A percentile compares a stretch with the other conserved stretches of the same genome.
Conservation (phyloP, 2,329 filamentous ascomycete species). For the Periconia sp. region DNA sequence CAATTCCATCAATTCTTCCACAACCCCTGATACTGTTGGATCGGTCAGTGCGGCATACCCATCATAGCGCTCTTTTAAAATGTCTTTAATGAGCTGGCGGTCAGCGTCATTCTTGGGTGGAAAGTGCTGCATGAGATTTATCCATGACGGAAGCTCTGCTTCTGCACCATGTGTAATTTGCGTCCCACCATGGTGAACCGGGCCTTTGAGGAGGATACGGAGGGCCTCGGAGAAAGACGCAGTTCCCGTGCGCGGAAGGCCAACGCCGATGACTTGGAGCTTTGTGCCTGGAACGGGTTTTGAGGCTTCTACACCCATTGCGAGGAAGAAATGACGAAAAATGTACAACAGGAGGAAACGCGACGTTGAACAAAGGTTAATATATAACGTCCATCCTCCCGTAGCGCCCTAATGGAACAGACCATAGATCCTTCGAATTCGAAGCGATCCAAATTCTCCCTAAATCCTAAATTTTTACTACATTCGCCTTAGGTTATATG, state of each 20-base stretch:
- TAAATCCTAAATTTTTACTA: no score
- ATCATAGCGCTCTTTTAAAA: slow-evolving; percentile 30
- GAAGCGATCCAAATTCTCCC: no score
- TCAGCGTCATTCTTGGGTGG: slow-evolving; percentile 11
- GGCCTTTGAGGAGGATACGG: slow-evolving; percentile 55
- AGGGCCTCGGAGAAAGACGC: slow-evolving; percentile 58
- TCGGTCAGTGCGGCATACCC: slow-evolving; percentile 58
- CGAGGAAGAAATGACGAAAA: no score
- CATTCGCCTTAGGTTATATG: no score
- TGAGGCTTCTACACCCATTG: slow-evolving; percentile 27
- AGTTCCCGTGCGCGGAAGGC: slow-evolving; percentile 57
- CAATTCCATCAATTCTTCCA: slow-evolving; percentile 54
- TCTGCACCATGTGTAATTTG: slow-evolving; percentile 30
- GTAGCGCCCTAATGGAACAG: no score
- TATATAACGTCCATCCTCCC: no score
- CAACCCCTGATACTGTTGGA: slow-evolving; percentile 49
- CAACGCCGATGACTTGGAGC: slow-evolving; percentile 53
- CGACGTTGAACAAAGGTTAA: no score
- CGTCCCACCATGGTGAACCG: slow-evolving; percentile 58
- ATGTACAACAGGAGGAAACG: no score
- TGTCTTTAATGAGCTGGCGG: slow-evolving; percentile 5
- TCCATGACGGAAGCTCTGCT: slow-evolving; percentile 13
- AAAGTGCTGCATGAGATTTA: slow-evolving; percentile 10
- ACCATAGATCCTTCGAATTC: no score
- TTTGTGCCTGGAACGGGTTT: slow-evolving; percentile 21